Conservation (phyloP, 148 eudicot genomes). For the Vaccinium corymbosum region DNA sequence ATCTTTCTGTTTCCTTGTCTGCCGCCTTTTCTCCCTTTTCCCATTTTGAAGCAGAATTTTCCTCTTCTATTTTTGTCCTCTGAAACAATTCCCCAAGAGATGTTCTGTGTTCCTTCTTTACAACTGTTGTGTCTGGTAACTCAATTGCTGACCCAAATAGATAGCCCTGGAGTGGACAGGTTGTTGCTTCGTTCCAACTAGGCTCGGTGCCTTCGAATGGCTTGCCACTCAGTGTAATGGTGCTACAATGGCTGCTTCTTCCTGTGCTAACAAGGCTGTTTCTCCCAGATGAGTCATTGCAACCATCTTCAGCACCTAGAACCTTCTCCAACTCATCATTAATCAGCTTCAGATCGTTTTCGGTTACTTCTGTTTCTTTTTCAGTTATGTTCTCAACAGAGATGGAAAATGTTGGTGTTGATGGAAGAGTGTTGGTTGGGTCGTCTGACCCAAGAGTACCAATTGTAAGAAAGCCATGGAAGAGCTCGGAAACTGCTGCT, state of each 20-base stretch:
- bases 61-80: constrained; percentile 66
- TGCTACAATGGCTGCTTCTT: constrained; percentile 71
- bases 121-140: constrained; percentile 45
- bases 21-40: constrained; percentile 40
- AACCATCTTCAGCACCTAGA: constrained; percentile 58
- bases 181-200: constrained; percentile 30
- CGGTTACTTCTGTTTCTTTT: constrained; percentile 59
- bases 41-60: constrained; percentile 33
- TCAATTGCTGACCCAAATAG: constrained; percentile 69
- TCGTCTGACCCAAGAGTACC: constrained; percentile 83
- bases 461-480: constrained; percentile 86
- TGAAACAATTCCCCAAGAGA: constrained; percentile 82
- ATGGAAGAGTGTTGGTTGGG: constrained; percentile 38
- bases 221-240: constrained; percentile 62
- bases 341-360: constrained; percentile 65
- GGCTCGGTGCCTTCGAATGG: constrained; percentile 47
- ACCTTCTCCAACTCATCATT: constrained; percentile 80
- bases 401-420: constrained; percentile 73
- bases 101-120: constrained; percentile 56
- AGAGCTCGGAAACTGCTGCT: constrained; percentile 49
- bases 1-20: constrained; percentile 57
- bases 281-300: constrained; percentile 63
- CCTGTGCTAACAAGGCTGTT: constrained; percentile 70
- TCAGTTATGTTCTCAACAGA: constrained; percentile 63
- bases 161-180: constrained; percentile 75